Evolutionary conservation across 139 green algal genomes (phyloP), one percentile per base, ranked within the genome.

Genomic region (Yamagishiella unicocca): DNA sequence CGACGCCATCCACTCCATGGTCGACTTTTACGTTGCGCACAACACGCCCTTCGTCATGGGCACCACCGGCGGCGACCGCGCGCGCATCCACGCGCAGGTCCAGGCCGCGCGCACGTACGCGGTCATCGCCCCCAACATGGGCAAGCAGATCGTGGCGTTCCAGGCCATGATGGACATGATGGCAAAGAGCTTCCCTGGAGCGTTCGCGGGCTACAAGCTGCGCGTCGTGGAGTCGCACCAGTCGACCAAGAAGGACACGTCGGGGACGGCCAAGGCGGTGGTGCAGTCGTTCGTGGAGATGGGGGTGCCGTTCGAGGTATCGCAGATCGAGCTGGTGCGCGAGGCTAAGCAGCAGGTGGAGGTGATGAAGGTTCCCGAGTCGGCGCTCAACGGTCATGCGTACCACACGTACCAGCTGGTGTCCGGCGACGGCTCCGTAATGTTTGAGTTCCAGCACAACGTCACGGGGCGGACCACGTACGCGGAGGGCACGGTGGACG

Each of bases 51-150:
- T 99, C 90, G 98, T 99, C 6, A 99, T 99, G 97, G 98, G 98
- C 66, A 99, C 98, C 25, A 99, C 98, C 0, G 98, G 98, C 9
- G 98, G 97, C 0, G 97, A 99, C 90, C 86, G 98, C 2, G 93
- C 95, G 4, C 90, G 93, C 85, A 93, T 99, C 76, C 27, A 29
- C 40, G 17, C 31, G 2, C 53, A 91, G 58, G 94, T 96, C 10
- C 25, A 92, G 33, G 89, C 79, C 1, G 84, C 93, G 5, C 93
- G 90, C 22, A 61, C 92, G 25, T 98, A 98, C 87, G 97, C 97
- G 10, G 97, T 99, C 1, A 98, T 99, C 53, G 98, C 98, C 7
- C 97, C 98, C 21, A 96, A 99, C 82, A 99, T 99, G 98, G 98
- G 98, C 74, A 99, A 99, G 94, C 98, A 99, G 92, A 95, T 94